phyloP scores from a whole-genome alignment of 352 stramenopile species.

The Globisporangium spiculum region DNA sequence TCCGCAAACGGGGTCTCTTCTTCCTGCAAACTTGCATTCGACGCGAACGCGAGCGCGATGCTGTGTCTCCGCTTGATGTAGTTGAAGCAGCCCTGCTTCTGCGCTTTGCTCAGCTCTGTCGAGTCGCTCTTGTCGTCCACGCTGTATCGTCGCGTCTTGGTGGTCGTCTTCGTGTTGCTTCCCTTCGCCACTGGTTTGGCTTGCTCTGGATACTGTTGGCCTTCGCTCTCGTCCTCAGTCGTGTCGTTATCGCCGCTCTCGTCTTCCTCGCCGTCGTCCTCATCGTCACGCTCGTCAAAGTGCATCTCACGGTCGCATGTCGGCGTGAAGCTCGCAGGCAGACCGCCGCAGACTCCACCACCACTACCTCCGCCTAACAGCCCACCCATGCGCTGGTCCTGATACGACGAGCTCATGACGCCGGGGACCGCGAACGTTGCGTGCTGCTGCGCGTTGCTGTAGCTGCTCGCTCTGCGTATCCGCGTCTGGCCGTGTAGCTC shows the following conservation, averaged over 20 bases:
- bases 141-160: constrained; percentile 20
- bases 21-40: constrained; percentile 17
- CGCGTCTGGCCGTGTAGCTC: constrained; percentile 8
- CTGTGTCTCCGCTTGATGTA: constrained; percentile 80
- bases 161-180: neutral
- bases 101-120: constrained; percentile 43
- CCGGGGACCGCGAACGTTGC: constrained; percentile 2
- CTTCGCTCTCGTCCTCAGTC: constrained; percentile 17
- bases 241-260: constrained; percentile 15
- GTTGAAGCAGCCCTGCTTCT: constrained; percentile 79
- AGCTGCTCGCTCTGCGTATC: constrained; percentile 19
- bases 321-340: constrained; percentile 11
- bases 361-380: neutral
- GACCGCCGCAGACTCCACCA: neutral
- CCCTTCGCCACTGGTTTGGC: neutral
- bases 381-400: neutral
- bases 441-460: constrained; percentile 3
- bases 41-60: constrained; percentile 71
- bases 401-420: constrained; percentile 18
- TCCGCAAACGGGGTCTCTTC: constrained; percentile 5
- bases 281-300: constrained; percentile 25
- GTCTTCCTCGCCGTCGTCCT: constrained; percentile 10
- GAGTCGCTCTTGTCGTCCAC: constrained; percentile 11
- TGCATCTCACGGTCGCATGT: constrained; percentile 11
- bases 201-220: constrained; percentile 8